These are phyloP conservation scores for Cercophora samala DNA, from an alignment of 495 filamentous ascomycete species.

Conservation along the genomic window DNA sequence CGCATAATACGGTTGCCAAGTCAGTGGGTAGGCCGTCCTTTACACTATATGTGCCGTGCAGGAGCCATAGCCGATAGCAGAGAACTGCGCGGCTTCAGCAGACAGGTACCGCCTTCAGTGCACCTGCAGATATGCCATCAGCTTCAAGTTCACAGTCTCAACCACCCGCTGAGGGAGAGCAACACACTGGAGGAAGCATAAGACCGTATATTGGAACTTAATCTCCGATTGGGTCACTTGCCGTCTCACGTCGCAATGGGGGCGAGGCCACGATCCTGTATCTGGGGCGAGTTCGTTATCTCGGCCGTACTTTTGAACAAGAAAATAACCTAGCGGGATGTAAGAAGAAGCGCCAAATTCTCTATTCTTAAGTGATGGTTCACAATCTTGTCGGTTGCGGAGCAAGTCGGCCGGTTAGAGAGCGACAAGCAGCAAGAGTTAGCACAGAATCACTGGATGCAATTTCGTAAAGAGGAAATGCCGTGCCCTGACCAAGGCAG, in stretches of 20 bases:
- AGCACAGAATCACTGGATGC: background rate
- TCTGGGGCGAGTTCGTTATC: slow-evolving; percentile 1
- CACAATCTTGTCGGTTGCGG: background rate
- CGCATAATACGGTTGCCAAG: background rate
- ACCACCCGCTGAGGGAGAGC: background rate
- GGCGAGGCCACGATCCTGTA: slow-evolving; percentile 2
- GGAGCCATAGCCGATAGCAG: background rate
- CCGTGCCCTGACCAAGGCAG: background rate
- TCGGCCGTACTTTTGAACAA: background rate
- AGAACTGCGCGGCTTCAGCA: background rate
- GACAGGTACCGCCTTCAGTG: background rate
- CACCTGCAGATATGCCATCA: background rate
- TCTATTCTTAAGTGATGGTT: background rate
- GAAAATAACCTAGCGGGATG: background rate
- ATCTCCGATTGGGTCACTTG: slow-evolving; percentile 16
- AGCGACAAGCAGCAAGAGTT: background rate
- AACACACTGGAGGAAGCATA: background rate
- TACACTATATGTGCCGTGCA: background rate
- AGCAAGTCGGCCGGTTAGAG: too few species aligned
- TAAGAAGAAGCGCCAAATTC: background rate
- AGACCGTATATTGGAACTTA: slow-evolving; percentile 15
- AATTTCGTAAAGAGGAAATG: background rate
- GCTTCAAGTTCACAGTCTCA: background rate
- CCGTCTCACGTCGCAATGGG: slow-evolving; percentile 8
- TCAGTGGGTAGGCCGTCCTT: background rate